Evolutionary conservation across 2,329 filamentous ascomycete genomes (phyloP).

Genomic region (Setomelanomma holmii): DNA sequence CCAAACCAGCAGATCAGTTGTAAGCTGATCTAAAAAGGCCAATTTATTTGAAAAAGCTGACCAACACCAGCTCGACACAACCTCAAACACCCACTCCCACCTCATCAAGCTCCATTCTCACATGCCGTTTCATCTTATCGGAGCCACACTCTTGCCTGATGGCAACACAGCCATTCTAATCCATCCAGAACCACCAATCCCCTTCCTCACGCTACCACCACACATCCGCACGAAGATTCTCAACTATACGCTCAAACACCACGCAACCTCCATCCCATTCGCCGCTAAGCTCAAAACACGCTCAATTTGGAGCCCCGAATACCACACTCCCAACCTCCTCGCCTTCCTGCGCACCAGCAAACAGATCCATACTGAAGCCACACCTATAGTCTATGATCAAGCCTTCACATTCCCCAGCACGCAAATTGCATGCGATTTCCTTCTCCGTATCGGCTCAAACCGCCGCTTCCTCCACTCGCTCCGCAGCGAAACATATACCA

Average conservation of each 20-base stretch:
- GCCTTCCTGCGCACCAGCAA: slow-evolving; percentile 42
- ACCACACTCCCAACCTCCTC: slow-evolving; percentile 19
- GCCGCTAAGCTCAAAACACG: slow-evolving; percentile 34
- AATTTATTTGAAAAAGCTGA: too few relatives aligned
- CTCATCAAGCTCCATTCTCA: slow-evolving; percentile 38
- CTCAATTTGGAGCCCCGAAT: slow-evolving; percentile 38
- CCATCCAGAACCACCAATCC: slow-evolving; percentile 42
- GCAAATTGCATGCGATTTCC: slow-evolving; percentile 38
- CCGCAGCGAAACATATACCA: slow-evolving; percentile 36
- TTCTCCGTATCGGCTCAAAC: slow-evolving; percentile 28
- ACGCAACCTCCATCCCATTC: slow-evolving; percentile 36
- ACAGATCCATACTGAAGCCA: slow-evolving; percentile 37
- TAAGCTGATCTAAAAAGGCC: too few relatives aligned
- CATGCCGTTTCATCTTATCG: slow-evolving; percentile 39
- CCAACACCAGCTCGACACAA: slow-evolving; percentile 1
- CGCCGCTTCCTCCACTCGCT: slow-evolving; percentile 31
- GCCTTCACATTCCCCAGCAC: slow-evolving; percentile 42
- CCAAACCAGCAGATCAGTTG: background rate
- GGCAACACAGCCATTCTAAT: slow-evolving; percentile 46
- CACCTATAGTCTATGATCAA: slow-evolving; percentile 39
- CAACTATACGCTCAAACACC: slow-evolving; percentile 33
- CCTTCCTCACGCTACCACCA: slow-evolving; percentile 36
- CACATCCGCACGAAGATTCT: slow-evolving; percentile 39
- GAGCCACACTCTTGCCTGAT: slow-evolving; percentile 36
- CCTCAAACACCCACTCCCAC: slow-evolving; percentile 30